Evolutionary conservation across 805 yeast genomes (phyloP), one percentile per base, ranked within the genome.

Genomic region (Pichia deserticola): DNA sequence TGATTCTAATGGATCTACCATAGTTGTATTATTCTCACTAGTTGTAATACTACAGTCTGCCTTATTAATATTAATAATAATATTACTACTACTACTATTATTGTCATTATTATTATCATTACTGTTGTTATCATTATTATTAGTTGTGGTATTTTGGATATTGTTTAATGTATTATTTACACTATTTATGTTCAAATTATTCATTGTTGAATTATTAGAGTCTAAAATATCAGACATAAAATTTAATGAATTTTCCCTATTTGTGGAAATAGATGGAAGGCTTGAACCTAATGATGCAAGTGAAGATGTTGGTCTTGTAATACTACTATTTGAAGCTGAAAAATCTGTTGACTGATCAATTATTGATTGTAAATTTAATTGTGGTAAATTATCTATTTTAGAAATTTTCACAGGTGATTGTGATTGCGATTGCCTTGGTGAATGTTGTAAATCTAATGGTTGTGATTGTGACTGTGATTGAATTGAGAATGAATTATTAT

Each of bases 1-100:
- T 4, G 51, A 44, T 42, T 54, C 57, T 6, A 54, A 35, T 11
- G 57, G 57, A 49, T 54, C 57, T 29, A 54, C 54, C 35, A 54
- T 20, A 7, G 48, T 45, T n/a, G 25, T 42, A 25, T 35, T 30
- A 28, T 27, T 28, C 3, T 20, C 20, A 2, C 20, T 20, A 20
- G 20, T 20, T 20, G 20, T 20, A 20, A 20, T 20, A 20, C 20
- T 20, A 20, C 20, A 20, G 20, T 20, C 20, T 20, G 20, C 20
- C 20, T 20, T 20, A 20, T 20, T 20, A 37, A 33, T 37, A 34
- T 10, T 6, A n/a, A n/a, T n/a, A n/a, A n/a, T n/a, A n/a, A n/a
- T n/a, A n/a, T n/a, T n/a, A n/a, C n/a, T n/a, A n/a, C n/a, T n/a
- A n/a, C n/a, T n/a, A 29, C 28, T 5, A 29, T 37, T 44, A 27